Base-by-base conservation (phyloP, 75 land plant genomes). In the Picea sitchensis region DNA sequence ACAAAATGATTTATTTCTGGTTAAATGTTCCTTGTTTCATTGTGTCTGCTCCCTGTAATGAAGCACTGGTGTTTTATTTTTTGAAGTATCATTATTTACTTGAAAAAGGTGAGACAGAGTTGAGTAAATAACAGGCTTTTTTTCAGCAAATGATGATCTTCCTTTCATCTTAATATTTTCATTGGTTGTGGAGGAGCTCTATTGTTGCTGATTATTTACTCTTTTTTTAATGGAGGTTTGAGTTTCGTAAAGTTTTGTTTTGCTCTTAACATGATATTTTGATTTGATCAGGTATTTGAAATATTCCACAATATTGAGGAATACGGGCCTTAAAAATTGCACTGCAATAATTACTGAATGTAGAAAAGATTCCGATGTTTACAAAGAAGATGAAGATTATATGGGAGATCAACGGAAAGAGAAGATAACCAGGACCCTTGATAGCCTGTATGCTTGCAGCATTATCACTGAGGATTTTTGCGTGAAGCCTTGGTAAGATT, bases 211-310 rank as follows among this genome's bases (percentile, higher is more conserved):
- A 38, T 38, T 67, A 5, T 68, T 44, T 51, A 51, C 54, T 51
- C 54, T 44, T 3, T 32, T 44, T 71, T 41, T 20, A 6, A 41
- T 71, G 44, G 44, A 32, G 17, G 0, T 71, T 1, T 65, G 38
- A 65, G 30, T 32, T 64, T 32, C 11, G 14, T 2, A 38, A 34
- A 15, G 1, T 34, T 36, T 67, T 67, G 44, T 67, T 67, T 36
- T 30, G 15, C n/a, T 69, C 9, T 71, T 71, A n/a, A n/a, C 21
- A 32, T 18, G 54, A 11, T 41, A 44, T 71, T 51, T 51, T 44
- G 54, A 71, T 44, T 41, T 71, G 20, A 44, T 44, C 54, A 71
- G 73, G 73, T 71, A 71, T 44, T 71, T 71, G 54, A 71, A 71
- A 71, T 71, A 71, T 44, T 71, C 73, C 73, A 71, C 73, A 71